A percentile compares a stretch with the other conserved stretches of the same genome.
These are phyloP conservation scores for Acanthamoeba triangularis DNA, from an alignment of 208 protist species.

Conservation along the genomic window DNA sequence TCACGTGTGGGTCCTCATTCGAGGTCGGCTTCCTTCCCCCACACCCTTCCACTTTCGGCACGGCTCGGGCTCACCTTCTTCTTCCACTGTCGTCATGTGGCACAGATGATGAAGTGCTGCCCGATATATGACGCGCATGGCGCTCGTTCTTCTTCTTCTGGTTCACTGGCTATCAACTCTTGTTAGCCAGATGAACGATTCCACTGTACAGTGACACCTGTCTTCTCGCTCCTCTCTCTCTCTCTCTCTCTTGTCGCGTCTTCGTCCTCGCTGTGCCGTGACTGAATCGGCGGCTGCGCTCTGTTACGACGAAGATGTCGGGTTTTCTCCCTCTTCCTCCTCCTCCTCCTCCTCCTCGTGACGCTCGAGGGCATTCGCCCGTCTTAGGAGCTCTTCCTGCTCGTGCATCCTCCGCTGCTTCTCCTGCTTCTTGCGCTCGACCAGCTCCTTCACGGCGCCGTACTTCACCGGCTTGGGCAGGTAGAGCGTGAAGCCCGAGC, in stretches of 20 bases:
- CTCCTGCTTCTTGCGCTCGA: background rate
- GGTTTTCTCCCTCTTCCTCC: no score
- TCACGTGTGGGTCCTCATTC: conserved; percentile 53
- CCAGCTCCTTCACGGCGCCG: background rate
- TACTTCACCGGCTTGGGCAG: conserved; percentile 31
- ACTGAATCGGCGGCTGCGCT: background rate
- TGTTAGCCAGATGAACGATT: background rate
- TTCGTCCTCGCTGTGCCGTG: no score
- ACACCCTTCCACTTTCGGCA: background rate
- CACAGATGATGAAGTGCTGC: background rate
- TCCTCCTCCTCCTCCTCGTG: no score
- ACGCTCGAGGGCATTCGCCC: background rate
- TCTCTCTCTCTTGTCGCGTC: no score
- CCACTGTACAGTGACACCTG: background rate
- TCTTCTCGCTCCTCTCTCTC: background rate
- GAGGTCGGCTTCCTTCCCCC: background rate
- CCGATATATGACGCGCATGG: background rate
- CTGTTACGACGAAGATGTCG: background rate
- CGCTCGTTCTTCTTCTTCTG: background rate
- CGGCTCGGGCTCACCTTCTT: background rate
- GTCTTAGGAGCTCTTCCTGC: background rate
- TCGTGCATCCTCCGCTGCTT: background rate
- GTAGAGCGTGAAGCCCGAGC: conserved; percentile 54
- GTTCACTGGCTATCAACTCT: background rate
- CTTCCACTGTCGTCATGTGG: background rate